Percentiles rank a stretch among this genome's conserved stretches.
Conservation (phyloP, 805 yeast genomes). For the Candida lessepsii region DNA sequence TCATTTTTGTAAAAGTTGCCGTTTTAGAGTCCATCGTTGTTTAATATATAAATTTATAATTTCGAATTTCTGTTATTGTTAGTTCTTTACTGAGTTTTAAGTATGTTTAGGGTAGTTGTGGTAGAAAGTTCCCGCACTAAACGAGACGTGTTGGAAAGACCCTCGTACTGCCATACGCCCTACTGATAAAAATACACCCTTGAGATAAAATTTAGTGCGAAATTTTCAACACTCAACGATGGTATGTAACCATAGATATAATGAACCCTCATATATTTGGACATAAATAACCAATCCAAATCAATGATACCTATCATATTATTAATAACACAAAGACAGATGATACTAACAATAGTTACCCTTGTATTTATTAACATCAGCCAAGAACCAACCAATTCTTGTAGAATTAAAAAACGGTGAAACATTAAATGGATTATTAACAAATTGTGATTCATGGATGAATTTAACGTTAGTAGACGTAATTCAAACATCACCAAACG, state of each 20-base stretch:
- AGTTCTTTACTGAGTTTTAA: too few species aligned
- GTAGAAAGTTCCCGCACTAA: too few species aligned
- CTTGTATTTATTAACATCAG: conserved; percentile 81
- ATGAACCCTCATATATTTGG: background rate
- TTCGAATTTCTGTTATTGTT: too few species aligned
- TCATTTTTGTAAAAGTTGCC: too few species aligned
- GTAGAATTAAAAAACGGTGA: conserved; percentile 93
- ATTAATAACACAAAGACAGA: background rate
- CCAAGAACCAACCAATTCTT: conserved; percentile 82
- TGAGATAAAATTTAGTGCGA: too few species aligned
- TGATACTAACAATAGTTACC: conserved; percentile 62
- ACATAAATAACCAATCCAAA: too few species aligned
- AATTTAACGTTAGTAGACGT: conserved; percentile 81
- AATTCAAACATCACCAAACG: conserved; percentile 60
- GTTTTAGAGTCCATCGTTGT: conserved; percentile 1
- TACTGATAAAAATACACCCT: too few species aligned
- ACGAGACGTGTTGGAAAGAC: too few species aligned
- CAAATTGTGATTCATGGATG: conserved; percentile 94
- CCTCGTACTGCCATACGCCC: too few species aligned
- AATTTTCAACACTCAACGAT: conserved; percentile 11
- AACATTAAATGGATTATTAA: conserved; percentile 77
- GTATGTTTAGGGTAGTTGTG: too few species aligned
- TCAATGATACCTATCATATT: background rate
- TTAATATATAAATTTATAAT: background rate
- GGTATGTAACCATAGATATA: conserved; percentile 6